Evolutionary conservation across 148 eudicot genomes (phyloP), one percentile per base, ranked within the genome.

Genomic region (Suaeda aralocaspica): DNA sequence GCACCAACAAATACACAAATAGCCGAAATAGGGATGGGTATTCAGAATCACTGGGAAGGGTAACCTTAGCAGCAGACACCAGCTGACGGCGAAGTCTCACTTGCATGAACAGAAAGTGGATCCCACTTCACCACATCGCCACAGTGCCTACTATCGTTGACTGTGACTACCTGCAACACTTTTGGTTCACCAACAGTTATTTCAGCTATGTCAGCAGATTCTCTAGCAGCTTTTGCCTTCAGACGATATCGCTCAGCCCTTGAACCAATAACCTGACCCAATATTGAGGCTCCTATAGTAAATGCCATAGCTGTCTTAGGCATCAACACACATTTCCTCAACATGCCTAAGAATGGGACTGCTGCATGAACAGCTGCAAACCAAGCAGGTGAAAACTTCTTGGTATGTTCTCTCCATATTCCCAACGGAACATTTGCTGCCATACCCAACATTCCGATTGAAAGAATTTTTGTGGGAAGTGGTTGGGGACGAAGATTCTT

Each of bases 241-340:
- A 94, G 75, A 16, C 97, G 89, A 69, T 85, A 77, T 15, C 97
- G 81, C 75, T 94, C 99, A 16, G 97, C 99, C 77, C 99, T 80
- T 5, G 99, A 91, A 34, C 99, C 99, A 66, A 94, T 91, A 25
- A 94, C 93, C 78, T 94, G 99, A 41, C 99, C 99, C 58, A 94
- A 70, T 46, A 91, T 70, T 0, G 97, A 94, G 49, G 99, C 99
- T 53, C 85, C 99, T 5, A 94, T 94, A 29, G 99, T 94, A 58
- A 94, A 88, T 9, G 93, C 99, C 99, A 94, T 94, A 39, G 97
- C 99, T 29, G 87, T 21, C 78, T 94, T 94, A 49, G 99, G 99
- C 99, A 94, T 94, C 77, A 94, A 50, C 3, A 94, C 82, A 1
- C 86, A 79, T 71, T 94, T 94, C 77, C 99, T 84, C 46, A 94